A percentile compares a stretch with the other conserved stretches of the same genome.
These are phyloP conservation scores for Colletotrichum abscissum DNA, from an alignment of 2,329 filamentous ascomycete species.

Conservation along the genomic window DNA sequence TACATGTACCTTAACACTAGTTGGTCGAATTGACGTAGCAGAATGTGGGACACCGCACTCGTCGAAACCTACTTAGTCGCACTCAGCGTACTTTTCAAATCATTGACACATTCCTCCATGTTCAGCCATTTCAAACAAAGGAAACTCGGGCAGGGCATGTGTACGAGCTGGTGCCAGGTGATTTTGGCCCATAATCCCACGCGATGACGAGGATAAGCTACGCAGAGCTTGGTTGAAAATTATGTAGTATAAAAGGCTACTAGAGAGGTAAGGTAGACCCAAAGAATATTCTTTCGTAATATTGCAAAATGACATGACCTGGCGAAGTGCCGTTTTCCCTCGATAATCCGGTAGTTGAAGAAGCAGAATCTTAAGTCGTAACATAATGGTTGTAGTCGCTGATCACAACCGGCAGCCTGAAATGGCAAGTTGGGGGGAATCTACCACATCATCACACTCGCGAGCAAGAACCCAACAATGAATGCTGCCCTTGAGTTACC, in stretches of 20 bases:
- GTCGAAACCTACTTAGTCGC: too few species aligned
- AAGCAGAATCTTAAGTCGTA: neutral
- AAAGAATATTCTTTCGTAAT: neutral
- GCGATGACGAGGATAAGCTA: neutral
- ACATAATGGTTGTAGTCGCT: neutral
- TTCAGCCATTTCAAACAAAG: neutral
- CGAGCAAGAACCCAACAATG: conserved; percentile 17
- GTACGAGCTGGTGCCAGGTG: neutral
- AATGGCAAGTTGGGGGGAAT: neutral
- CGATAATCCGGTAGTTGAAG: neutral
- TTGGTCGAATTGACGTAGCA: too few species aligned
- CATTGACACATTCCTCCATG: neutral
- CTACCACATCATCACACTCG: conserved; percentile 24
- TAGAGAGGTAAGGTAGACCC: neutral
- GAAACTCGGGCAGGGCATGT: neutral
- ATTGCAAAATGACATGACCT: neutral
- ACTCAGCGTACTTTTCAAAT: too few species aligned
- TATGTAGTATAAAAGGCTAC: neutral
- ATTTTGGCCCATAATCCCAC: neutral
- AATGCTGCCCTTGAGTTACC: conserved; percentile 29
- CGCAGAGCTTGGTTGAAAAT: neutral
- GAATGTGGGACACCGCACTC: too few species aligned
- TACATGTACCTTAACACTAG: too few species aligned
- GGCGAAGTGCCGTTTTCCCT: neutral
- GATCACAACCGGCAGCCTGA: neutral